Base-by-base conservation (phyloP, 2,329 filamentous ascomycete species). In the Pseudopithomyces maydicus region DNA sequence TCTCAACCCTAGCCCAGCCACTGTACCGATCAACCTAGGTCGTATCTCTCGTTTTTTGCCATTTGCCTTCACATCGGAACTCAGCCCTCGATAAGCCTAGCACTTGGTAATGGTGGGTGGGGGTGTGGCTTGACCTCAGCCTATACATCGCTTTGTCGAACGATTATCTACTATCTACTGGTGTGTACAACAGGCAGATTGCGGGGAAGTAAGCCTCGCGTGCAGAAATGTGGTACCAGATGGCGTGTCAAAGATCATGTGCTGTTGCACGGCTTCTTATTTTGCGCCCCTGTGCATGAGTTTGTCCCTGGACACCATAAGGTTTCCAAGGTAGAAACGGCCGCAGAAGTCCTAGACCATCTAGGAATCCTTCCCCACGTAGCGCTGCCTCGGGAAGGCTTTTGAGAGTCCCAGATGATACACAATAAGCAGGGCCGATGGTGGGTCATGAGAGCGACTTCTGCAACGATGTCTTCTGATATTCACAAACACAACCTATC, bases 401-500 rank as follows among this genome's bases (percentile, higher is more conserved):
- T 41, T 17, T 19, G 38, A 19, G 15, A 15, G 38, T 41, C n/a
- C 38, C 38, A 41, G 38, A 41, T 41, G 38, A 41, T 41, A 15
- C 38, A 41, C 38, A 36, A 36, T 5, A n/a, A 14, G 35, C 35
- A 36, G 35, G 15, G 38, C 38, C 38, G 38, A 41, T 41, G 38
- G 38, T 43, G 41, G 41, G 41, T 43, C 41, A 43, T 17, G 19
- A 4, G 20, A 14, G 19, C 19, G 4, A 11, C 19, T 26, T 12
- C 41, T 43, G 20, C 41, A 43, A 20, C 12, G 32, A 12, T 36
- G 35, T 14, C n/a, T 19, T 43, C 41, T 42, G 19, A 50, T 39
- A 38, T 44, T 52, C 41, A 54, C 29, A 26, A 46, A 41, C 43
- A 3, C 19, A 22, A 19, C 51, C 42, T 54, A 54, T 54, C 51